Base-by-base conservation (phyloP, 805 yeast genomes). In the Starmerella etchellsii region DNA sequence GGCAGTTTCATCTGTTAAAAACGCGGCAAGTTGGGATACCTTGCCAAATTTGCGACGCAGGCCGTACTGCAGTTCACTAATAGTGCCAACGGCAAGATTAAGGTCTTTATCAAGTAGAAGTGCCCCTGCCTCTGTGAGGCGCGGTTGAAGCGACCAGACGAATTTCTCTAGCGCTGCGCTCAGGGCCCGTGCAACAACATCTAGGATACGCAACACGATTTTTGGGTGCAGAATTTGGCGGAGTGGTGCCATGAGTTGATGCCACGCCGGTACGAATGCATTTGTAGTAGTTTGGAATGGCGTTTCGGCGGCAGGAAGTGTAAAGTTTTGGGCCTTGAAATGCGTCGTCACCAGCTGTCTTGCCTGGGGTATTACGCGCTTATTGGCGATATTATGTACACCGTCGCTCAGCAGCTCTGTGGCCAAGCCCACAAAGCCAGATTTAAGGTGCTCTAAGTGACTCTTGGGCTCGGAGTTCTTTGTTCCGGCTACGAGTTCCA, bases 51-150 rank as follows among this genome's bases (percentile, higher is more conserved):
- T 72, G 45, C 83, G 91, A 44, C 95, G 67, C 50, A 85, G 62
- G 27, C 71, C 70, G 59, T 85, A 88, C 42, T 75, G 73, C 37
- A 75, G 78, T 36, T 94, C 58, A 15, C 58, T 52, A 5, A 82
- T 70, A 43, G 78, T 79, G 34, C 77, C 71, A 37, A 91, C 81
- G 26, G 88, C 68, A 22, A 73, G 67, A 35, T 85, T 74, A 19
- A 85, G 62, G 55, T 87, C 95, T 44, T 81, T 74, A 49, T 91
- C 97, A 37, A 91, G 63, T 48, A 77, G 80, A 16, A 84, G 69
- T 0, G 93, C 76, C 1, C 96, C 97, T 31, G 81, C 61, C 51
- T 81, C 93, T 54, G 82, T 85, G 44, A 84, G 73, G 49, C 73
- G 74, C 39, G 73, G 71, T 36, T 78, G 72, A 34, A 81, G 65